phyloP scores from a whole-genome alignment of 352 stramenopile genomes.

The Blastocystis sp. region DNA sequence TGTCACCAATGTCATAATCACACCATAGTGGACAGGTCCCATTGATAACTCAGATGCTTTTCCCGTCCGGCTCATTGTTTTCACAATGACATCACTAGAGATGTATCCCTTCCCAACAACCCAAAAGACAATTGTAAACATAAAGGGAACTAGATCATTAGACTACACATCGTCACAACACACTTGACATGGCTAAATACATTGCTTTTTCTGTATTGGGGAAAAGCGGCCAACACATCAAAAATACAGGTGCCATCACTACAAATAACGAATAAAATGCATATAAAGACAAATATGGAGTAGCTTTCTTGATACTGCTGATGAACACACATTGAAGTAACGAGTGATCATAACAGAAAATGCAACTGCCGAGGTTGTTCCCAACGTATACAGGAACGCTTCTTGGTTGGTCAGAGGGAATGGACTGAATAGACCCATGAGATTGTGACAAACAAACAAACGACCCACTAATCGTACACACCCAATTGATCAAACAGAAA shows the following conservation, averaged over 20 bases:
- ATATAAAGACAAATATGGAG: conserved; percentile 49
- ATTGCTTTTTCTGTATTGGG: conserved; percentile 7
- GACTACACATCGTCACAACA: background rate
- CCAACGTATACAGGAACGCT: conserved; percentile 15
- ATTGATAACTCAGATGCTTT: conserved; percentile 4
- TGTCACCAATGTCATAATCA: conserved; percentile 50
- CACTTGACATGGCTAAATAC: conserved; percentile 52
- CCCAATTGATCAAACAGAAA: background rate
- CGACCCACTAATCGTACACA: background rate
- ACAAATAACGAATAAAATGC: background rate
- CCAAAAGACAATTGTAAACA: conserved; percentile 45
- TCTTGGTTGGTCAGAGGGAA: background rate
- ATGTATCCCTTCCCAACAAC: background rate
- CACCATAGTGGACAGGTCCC: conserved; percentile 58
- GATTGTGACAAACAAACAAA: background rate
- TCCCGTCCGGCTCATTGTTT: conserved; percentile 44
- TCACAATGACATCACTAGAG: conserved; percentile 10
- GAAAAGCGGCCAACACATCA: conserved; percentile 53
- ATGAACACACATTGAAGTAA: conserved; percentile 2
- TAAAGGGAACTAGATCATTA: conserved; percentile 34
- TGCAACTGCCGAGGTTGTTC: background rate
- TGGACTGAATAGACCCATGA: background rate
- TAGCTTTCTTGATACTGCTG: conserved; percentile 34
- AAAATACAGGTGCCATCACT: conserved; percentile 57
- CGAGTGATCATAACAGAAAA: background rate